phyloP scores from a whole-genome alignment of 352 stramenopile genomes.

The Plasmopara muralis region DNA sequence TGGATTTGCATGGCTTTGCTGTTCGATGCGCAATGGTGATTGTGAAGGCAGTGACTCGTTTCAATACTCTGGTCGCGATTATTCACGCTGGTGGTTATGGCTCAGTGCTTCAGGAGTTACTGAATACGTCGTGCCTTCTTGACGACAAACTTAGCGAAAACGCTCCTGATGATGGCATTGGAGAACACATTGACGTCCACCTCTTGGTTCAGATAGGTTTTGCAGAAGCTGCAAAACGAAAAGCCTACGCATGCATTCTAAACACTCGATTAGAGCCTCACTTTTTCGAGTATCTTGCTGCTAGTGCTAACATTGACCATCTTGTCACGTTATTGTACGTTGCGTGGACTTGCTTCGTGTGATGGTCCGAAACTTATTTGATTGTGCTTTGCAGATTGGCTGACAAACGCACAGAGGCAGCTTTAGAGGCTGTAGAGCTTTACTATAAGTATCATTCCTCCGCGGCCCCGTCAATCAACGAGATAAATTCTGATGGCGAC shows the following conservation, averaged over 20 bases:
- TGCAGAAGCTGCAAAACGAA: constrained; percentile 25
- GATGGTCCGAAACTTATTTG: background rate
- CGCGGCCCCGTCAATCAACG: constrained; percentile 3
- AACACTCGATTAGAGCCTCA: constrained; percentile 32
- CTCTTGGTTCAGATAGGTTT: constrained; percentile 37
- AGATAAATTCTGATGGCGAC: background rate
- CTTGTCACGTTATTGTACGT: constrained; percentile 28
- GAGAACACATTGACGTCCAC: constrained; percentile 28
- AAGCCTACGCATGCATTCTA: constrained; percentile 22
- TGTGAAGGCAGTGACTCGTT: constrained; percentile 27
- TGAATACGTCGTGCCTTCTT: constrained; percentile 29
- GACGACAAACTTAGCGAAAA: constrained; percentile 11
- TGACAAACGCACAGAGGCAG: constrained; percentile 33
- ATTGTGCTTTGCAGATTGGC: constrained; percentile 21
- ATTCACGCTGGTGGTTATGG: constrained; percentile 39
- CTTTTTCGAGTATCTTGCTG: constrained; percentile 46
- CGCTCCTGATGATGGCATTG: constrained; percentile 5
- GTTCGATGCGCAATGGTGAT: constrained; percentile 46
- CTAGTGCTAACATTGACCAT: constrained; percentile 28
- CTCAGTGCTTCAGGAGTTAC: constrained; percentile 34
- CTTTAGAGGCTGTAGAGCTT: constrained; percentile 30
- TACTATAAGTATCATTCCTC: constrained; percentile 33
- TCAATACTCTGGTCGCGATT: constrained; percentile 34
- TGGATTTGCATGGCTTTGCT: constrained; percentile 39
- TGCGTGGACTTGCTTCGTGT: background rate